These are phyloP conservation scores for Globisporangium apiculatum DNA, from an alignment of 352 stramenopile genomes.

Conservation along the genomic window DNA sequence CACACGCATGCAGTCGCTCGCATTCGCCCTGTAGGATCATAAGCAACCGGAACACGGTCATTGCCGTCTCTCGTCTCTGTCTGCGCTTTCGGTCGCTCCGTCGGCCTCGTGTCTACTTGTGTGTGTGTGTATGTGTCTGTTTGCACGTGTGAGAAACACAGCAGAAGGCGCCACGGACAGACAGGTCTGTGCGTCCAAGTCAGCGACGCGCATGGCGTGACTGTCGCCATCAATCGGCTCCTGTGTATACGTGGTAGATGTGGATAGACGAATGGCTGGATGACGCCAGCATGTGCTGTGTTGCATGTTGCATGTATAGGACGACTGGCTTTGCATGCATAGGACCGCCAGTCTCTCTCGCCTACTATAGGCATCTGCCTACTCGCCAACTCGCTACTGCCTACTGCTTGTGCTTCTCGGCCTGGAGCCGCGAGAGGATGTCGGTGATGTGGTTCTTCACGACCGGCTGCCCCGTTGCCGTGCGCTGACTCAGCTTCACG, in stretches of 20 bases:
- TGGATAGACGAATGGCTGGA: no score
- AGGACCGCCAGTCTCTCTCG: no score
- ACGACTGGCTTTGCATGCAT: no score
- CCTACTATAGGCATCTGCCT: no score
- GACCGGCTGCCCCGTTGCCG: slow-evolving; percentile 69
- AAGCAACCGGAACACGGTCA: not conserved
- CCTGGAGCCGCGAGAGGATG: slow-evolving; percentile 64
- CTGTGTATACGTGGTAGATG: no score
- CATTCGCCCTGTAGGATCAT: slow-evolving; percentile 2
- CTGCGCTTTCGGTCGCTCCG: not conserved
- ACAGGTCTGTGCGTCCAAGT: no score
- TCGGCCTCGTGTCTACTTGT: not conserved
- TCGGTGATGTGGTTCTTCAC: slow-evolving; percentile 84
- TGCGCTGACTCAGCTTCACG: slow-evolving; percentile 80
- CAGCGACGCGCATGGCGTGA: no score
- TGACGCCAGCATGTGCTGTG: no score
- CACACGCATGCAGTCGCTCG: not conserved
- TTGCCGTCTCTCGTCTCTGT: not conserved
- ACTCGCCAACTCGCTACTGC: not conserved
- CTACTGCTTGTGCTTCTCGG: slow-evolving; percentile 26
- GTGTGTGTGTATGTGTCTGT: not conserved
- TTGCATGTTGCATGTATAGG: no score
- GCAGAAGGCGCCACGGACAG: no score
- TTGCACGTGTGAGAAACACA: no score
- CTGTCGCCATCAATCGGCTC: no score